Percentiles rank a stretch among this genome's conserved stretches.
phyloP scores from a whole-genome alignment of 192 early-diverging fungal genomes.

The Umbelopsis vinacea region DNA sequence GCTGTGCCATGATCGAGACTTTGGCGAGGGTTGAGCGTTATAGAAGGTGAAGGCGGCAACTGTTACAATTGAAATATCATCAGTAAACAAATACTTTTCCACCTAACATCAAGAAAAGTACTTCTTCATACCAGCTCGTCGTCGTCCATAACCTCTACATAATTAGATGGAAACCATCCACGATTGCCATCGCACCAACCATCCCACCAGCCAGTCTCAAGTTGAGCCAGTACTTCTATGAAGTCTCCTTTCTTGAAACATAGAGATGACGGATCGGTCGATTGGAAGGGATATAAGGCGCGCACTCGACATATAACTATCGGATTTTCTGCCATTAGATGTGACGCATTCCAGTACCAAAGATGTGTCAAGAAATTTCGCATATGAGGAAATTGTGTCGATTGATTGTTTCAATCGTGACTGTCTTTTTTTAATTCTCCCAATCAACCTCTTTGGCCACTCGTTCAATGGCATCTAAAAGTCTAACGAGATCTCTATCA shows the following conservation, averaged over 20 bases:
- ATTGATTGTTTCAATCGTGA: slow-evolving; percentile 15
- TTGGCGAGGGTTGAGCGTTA: background rate
- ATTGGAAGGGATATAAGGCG: slow-evolving; percentile 90
- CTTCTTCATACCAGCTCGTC: slow-evolving; percentile 55
- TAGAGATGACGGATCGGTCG: slow-evolving; percentile 76
- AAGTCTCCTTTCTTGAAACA: slow-evolving; percentile 84
- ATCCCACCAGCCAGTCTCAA: slow-evolving; percentile 98
- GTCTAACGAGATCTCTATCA: slow-evolving; percentile 44
- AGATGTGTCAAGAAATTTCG: background rate
- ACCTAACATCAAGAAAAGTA: slow-evolving; percentile 3
- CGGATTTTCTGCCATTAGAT: slow-evolving; percentile 12
- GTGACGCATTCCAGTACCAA: slow-evolving; percentile 12
- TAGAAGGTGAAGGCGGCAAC: background rate
- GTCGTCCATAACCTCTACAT: slow-evolving; percentile 65
- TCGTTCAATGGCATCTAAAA: slow-evolving; percentile 64
- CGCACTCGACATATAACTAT: slow-evolving; percentile 49
- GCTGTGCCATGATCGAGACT: background rate
- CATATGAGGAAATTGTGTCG: background rate
- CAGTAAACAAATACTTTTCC: too few relatives aligned
- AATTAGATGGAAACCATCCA: slow-evolving; percentile 93
- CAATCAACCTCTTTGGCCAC: slow-evolving; percentile 40
- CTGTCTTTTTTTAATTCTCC: slow-evolving; percentile 13
- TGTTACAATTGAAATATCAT: background rate
- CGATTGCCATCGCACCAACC: slow-evolving; percentile 78
- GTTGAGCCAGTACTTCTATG: slow-evolving; percentile 88